Evolutionary conservation across 2,329 filamentous ascomycete genomes (phyloP).

Genomic region (Claviceps pusilla): DNA sequence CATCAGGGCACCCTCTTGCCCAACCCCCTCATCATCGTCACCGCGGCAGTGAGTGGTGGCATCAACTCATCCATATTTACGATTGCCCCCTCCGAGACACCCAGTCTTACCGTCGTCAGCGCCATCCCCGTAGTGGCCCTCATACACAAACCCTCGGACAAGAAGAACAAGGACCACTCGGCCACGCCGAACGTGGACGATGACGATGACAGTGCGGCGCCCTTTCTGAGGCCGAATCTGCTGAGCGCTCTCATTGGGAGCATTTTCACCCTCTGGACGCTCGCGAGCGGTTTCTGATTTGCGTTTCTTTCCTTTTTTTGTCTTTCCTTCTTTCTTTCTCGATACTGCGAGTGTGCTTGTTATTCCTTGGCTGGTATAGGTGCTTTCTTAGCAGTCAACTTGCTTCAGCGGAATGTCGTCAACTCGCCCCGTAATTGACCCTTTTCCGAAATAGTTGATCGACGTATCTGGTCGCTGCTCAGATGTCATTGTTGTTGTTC

Average conservation of each 20-base stretch:
- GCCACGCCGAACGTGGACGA: background rate
- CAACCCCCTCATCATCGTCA: constrained; percentile 1
- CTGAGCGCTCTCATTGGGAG: background rate
- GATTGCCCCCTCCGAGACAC: background rate
- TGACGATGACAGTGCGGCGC: background rate
- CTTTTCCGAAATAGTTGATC: too few species aligned
- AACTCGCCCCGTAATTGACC: too few species aligned
- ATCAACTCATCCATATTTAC: background rate
- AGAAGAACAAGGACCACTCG: background rate
- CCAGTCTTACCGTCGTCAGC: constrained; percentile 2
- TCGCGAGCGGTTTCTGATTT: background rate
- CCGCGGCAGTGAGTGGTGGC: background rate
- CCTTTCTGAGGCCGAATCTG: background rate
- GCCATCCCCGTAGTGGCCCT: constrained; percentile 8
- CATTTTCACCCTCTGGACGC: background rate
- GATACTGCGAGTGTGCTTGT: background rate
- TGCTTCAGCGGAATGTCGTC: too few species aligned
- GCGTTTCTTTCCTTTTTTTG: background rate
- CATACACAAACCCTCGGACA: constrained; percentile 8
- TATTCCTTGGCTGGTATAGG: too few species aligned
- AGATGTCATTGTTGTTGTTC: too few species aligned
- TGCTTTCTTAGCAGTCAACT: too few species aligned
- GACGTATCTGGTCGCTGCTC: too few species aligned
- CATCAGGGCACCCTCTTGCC: background rate
- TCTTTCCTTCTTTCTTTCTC: background rate